Evolutionary conservation across 441 rosid species (phyloP), one percentile per base, ranked within the genome.

Genomic region (Croton laevigatus): DNA sequence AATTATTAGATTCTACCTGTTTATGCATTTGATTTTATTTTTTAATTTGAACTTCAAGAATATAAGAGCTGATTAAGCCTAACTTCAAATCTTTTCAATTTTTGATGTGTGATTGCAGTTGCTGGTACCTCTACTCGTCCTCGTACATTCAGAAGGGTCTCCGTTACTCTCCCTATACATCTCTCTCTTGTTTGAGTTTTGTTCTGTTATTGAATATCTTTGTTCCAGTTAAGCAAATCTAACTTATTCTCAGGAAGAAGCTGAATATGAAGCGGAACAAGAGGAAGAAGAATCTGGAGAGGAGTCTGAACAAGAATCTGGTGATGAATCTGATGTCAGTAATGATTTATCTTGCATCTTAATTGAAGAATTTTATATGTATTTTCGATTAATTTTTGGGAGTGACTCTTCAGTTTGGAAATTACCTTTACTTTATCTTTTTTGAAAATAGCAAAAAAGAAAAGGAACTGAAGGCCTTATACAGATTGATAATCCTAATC

Each of bases 51-150:
- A 60, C 34, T 44, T 44, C 64, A 2, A 8, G n/a, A 34, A 44
- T 20, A 13, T 19, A 2, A 20, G 11, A 38, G 38, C 12, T 27
- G 44, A 55, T 22, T 34, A 32, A 48, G 14, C 32, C 60, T 62
- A 60, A 62, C 22, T 38, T 59, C 11, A 10, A 3, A 20, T 9
- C 12, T 65, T 19, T 48, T 55, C 42, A 16, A 46, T 62, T 60
- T 20, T 46, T 51, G 44, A 69, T 57, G 32, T 55, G 11, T 79
- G 44, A 62, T 62, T 87, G 82, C 85, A 92, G 99, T 83, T 85
- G 91, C 99, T 42, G 99, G 99, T 52, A 89, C 93, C 62, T 91
- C 99, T 46, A 59, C 88, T 3, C 97, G 98, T 36, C 97, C 98
- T 75, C 89, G 91, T 14, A 82, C 93, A 19, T 95, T 95, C 79